These are phyloP conservation scores for Aspergillus steynii DNA, from an alignment of 495 filamentous ascomycete genomes.

Conservation along the genomic window DNA sequence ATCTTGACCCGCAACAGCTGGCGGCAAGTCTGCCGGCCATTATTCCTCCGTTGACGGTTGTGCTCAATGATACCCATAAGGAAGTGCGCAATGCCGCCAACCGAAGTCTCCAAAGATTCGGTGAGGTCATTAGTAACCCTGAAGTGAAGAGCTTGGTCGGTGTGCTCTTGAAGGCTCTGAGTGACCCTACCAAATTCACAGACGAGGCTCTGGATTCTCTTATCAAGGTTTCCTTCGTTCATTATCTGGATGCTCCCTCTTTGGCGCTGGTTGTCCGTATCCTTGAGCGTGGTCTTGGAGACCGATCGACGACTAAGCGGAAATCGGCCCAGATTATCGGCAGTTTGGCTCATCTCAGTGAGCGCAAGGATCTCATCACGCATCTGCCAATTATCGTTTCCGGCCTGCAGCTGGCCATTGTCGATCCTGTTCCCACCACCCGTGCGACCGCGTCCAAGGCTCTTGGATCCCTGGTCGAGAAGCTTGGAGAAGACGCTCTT, in stretches of 20 bases:
- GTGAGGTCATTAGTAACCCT: conserved; percentile 96
- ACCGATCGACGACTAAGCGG: conserved; percentile 89
- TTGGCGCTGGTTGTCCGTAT: conserved; percentile 93
- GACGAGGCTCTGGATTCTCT: conserved; percentile 91
- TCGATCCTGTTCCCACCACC: conserved; percentile 96
- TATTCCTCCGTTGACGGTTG: conserved; percentile 89
- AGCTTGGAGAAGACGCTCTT: conserved; percentile 93
- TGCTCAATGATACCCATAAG: conserved; percentile 97
- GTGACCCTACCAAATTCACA: conserved; percentile 95
- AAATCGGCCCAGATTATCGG: conserved; percentile 97
- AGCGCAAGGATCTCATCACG: conserved; percentile 86
- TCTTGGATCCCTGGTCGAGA: conserved; percentile 91
- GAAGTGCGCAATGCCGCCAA: conserved; percentile 91
- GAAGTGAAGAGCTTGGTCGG: conserved; percentile 90
- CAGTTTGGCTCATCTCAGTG: conserved; percentile 93
- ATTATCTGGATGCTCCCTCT: conserved; percentile 95
- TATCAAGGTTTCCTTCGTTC: conserved; percentile 93
- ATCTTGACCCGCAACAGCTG: conserved; percentile 91
- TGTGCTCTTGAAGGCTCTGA: conserved; percentile 91
- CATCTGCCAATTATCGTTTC: conserved; percentile 93
- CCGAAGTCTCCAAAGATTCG: conserved; percentile 93
- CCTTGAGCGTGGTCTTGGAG: conserved; percentile 85
- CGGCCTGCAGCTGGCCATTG: conserved; percentile 82
- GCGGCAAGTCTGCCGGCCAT: conserved; percentile 91
- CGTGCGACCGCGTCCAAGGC: conserved; percentile 95